Percentiles rank a stretch among this genome's conserved stretches.
phyloP scores from a whole-genome alignment of 805 yeast species.

The Ogataea minuta region DNA sequence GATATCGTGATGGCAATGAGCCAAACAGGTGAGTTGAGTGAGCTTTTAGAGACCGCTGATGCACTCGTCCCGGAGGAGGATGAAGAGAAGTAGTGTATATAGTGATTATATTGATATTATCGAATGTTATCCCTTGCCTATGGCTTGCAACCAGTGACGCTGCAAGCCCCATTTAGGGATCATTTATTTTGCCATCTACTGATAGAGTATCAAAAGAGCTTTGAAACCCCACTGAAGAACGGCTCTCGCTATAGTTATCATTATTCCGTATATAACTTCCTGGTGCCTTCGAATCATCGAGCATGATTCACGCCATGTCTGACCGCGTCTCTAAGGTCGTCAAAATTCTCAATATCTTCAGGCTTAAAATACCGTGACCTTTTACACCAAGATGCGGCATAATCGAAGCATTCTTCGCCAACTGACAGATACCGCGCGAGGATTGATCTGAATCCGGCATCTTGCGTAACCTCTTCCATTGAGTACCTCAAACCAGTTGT shows the following conservation, averaged over 20 bases:
- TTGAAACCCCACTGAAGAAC: conserved; percentile 7
- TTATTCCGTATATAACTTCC: not conserved
- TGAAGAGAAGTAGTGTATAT: conserved; percentile 26
- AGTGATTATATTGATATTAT: conserved; percentile 4
- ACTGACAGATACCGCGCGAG: conserved; percentile 51
- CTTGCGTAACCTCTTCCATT: conserved; percentile 39
- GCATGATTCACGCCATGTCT: conserved; percentile 30
- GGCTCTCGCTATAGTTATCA: conserved; percentile 4
- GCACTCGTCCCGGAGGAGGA: conserved; percentile 80
- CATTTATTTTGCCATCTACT: conserved; percentile 7
- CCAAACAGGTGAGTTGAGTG: conserved; percentile 83
- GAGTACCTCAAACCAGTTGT: conserved; percentile 63
- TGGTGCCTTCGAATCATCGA: conserved; percentile 17
- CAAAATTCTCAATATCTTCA: conserved; percentile 31
- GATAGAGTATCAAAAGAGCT: conserved; percentile 12
- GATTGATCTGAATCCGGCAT: conserved; percentile 40
- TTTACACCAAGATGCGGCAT: conserved; percentile 43
- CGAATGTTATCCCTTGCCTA: conserved; percentile 26
- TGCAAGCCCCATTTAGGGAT: conserved; percentile 25
- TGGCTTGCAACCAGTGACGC: conserved; percentile 13
- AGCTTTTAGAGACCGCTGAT: conserved; percentile 72
- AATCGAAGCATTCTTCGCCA: conserved; percentile 61
- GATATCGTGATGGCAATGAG: conserved; percentile 93
- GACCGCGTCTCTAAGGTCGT: conserved; percentile 30
- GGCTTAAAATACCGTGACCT: conserved; percentile 49